Evolutionary conservation across 2,329 filamentous ascomycete genomes (phyloP).

Genomic region (Claviceps capensis): DNA sequence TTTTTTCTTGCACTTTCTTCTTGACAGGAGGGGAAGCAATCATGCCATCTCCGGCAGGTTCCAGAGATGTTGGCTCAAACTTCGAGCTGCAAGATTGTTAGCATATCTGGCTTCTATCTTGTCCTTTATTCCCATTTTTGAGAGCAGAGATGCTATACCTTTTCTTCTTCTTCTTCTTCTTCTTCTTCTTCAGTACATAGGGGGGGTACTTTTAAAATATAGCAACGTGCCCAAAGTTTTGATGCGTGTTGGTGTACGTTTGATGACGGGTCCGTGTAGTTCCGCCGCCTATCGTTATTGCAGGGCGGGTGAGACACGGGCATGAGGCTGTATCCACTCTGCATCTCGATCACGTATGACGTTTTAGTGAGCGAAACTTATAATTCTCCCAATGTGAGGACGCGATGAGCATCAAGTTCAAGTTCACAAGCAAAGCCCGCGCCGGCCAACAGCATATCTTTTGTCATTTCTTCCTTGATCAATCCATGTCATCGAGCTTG

Average conservation of each 20-base stretch:
- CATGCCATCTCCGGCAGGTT: constrained; percentile 22
- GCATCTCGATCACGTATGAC: too few species aligned
- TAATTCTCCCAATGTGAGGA: too few species aligned
- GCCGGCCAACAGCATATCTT: too few species aligned
- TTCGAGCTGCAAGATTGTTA: constrained; percentile 19
- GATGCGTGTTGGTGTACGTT: background rate
- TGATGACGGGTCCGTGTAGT: background rate
- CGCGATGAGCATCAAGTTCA: too few species aligned
- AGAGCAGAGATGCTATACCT: constrained; percentile 19
- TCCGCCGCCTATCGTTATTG: background rate
- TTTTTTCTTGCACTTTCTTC: constrained; percentile 5
- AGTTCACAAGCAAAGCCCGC: too few species aligned
- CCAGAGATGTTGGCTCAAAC: constrained; percentile 16
- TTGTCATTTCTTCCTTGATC: background rate
- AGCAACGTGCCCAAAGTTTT: constrained; percentile 5
- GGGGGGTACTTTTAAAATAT: constrained; percentile 13
- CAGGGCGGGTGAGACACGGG: background rate
- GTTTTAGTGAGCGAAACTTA: too few species aligned
- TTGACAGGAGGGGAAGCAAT: constrained; percentile 4
- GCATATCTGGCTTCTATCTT: constrained; percentile 19
- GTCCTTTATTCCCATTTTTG: constrained; percentile 9
- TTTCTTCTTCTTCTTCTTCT: constrained; percentile 13
- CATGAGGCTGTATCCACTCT: background rate
- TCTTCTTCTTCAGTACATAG: constrained; percentile 18
- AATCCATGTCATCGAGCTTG: background rate